phyloP scores from a whole-genome alignment of 768 basidiomycete species.

The Tricholomella constricta region DNA sequence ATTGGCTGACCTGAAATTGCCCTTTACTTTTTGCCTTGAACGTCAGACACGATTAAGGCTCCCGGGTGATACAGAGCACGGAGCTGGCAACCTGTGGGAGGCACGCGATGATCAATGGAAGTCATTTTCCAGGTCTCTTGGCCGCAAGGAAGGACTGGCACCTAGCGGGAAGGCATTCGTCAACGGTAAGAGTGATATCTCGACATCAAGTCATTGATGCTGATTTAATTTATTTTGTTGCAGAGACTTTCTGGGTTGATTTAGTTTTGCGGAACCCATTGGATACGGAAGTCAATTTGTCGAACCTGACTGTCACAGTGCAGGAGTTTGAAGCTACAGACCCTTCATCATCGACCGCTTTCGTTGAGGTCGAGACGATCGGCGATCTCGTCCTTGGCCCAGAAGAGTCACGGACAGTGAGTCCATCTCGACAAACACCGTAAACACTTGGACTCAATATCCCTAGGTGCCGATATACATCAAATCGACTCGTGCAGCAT shows the following conservation, averaged over 20 bases:
- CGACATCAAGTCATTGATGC: background rate
- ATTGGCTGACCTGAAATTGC: conserved; percentile 54
- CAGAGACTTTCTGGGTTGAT: conserved; percentile 82
- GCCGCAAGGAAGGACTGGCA: conserved; percentile 55
- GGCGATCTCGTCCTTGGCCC: conserved; percentile 63
- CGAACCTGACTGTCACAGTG: conserved; percentile 59
- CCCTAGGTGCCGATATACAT: conserved; percentile 64
- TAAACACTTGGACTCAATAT: background rate
- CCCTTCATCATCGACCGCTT: conserved; percentile 33
- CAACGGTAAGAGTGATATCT: conserved; percentile 47
- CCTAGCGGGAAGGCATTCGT: conserved; percentile 60
- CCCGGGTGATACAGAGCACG: conserved; percentile 47
- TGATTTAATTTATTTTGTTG: conserved; percentile 6
- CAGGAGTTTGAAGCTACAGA: conserved; percentile 38
- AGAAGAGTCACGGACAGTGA: conserved; percentile 65
- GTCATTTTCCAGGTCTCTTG: conserved; percentile 55
- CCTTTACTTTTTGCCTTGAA: conserved; percentile 65
- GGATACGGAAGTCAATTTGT: conserved; percentile 69
- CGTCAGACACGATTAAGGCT: conserved; percentile 61
- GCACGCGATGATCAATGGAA: conserved; percentile 67
- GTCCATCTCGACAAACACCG: conserved; percentile 15
- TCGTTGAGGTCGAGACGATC: conserved; percentile 60
- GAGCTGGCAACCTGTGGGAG: conserved; percentile 56
- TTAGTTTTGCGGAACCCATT: conserved; percentile 71
- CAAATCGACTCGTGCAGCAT: conserved; percentile 50